Evolutionary conservation across 352 stramenopile genomes (phyloP), one percentile per base, ranked within the genome.

Genomic region (Globisporangium alternatum): DNA sequence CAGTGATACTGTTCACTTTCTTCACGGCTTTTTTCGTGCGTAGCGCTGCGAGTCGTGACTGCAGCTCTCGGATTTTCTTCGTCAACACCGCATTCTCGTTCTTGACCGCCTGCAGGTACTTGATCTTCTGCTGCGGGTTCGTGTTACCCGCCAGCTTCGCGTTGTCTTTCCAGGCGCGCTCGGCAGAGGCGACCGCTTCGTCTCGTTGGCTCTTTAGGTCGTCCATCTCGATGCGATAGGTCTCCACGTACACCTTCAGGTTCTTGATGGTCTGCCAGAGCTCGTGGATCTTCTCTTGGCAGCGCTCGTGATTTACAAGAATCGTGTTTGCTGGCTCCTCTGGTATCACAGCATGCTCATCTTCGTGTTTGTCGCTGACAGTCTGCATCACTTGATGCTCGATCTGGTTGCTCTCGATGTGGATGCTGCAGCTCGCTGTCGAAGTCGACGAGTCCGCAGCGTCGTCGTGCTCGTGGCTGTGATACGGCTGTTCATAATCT

Each of bases 81-180:
- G 75, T 61, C 30, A 93, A 59, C 30, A 60, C 66, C 17, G 68
- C 59, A 45, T 93, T 93, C 53, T 93, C 84, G 33, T 79, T 75
- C 62, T 93, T 93, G 19, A 93, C 53, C 28, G 80, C 64, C 67
- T 90, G 69, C 22, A 90, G 41, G 62, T 93, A 93, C 70, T 83
- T 81, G 69, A 91, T 93, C 57, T 83, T 82, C 64, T 86, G 77
- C 60, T 89, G 79, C 5, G 75, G 74, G 64, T 93, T 91, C 66
- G 69, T 76, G 51, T 83, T 88, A 13, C 84, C 72, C 0, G 76
- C 80, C 0, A 93, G 67, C 56, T 75, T 78, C 1, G 76, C 68
- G 58, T 88, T 93, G 43, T 87, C 65, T 15, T 72, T 64, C 74
- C 83, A 83, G 44, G 81, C 84, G 30, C 68, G 71, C 41, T 90